Conservation (phyloP, 1,284 basidiomycete genomes). For the Chalciporus sp. region DNA sequence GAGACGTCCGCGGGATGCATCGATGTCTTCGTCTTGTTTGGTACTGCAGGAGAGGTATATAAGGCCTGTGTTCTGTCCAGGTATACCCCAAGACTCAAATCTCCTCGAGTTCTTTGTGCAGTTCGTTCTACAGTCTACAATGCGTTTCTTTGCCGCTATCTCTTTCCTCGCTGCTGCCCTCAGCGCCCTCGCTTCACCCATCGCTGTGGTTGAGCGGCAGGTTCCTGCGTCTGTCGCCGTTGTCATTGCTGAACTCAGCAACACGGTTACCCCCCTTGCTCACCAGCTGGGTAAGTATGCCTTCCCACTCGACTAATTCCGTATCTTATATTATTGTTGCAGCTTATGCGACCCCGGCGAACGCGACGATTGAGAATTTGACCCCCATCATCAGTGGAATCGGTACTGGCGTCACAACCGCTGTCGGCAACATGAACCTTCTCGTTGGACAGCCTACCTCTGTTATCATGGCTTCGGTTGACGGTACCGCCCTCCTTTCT, state of each 20-base stretch:
- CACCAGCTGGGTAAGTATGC: slow-evolving; percentile 14
- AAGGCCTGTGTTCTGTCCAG: no score
- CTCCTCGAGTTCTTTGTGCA: slow-evolving; percentile 16
- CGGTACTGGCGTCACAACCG: slow-evolving; percentile 3
- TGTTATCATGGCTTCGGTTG: slow-evolving; percentile 11
- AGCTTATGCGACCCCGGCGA: slow-evolving; percentile 17
- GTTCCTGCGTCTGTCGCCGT: slow-evolving; percentile 7
- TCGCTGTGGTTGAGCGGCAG: slow-evolving; percentile 10
- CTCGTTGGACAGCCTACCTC: slow-evolving; percentile 7
- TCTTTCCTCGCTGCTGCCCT: slow-evolving; percentile 11
- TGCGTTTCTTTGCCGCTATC: slow-evolving; percentile 15
- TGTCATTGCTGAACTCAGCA: slow-evolving; percentile 8
- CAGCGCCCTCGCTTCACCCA: slow-evolving; percentile 10
- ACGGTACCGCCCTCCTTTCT: slow-evolving; percentile 3
- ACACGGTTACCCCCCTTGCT: slow-evolving; percentile 9
- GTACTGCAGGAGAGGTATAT: no score
- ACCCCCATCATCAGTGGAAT: slow-evolving; percentile 10
- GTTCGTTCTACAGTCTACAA: background rate
- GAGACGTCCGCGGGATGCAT: no score
- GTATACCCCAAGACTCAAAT: no score
- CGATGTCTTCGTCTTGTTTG: no score
- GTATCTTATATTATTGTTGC: no score
- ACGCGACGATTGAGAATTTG: slow-evolving; percentile 17
- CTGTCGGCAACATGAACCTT: slow-evolving; percentile 6
- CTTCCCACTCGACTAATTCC: no score